A percentile compares a stretch with the other conserved stretches of the same genome.
Evolutionary conservation across 805 yeast genomes (phyloP).

Genomic region (Torulaspora maleeae): DNA sequence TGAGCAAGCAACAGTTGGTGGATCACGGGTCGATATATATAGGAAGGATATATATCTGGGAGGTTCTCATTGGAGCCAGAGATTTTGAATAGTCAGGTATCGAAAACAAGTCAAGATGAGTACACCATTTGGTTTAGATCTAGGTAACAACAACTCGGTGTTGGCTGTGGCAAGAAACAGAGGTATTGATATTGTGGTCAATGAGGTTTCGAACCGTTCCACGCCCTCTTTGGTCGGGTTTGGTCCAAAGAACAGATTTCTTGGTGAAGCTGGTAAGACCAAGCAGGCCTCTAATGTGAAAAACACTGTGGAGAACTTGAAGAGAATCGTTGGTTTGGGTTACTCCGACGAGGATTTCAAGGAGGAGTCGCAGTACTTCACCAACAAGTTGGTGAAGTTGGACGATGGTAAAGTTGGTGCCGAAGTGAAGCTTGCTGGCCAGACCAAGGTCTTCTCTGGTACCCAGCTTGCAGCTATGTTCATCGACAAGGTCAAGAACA

Average conservation of each 20-base stretch:
- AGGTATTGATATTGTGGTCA: slow-evolving; percentile 97
- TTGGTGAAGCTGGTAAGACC: slow-evolving; percentile 94
- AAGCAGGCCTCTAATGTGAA: slow-evolving; percentile 95
- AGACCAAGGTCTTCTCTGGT: slow-evolving; percentile 72
- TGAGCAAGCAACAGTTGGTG: neutral
- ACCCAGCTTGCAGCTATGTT: slow-evolving; percentile 94
- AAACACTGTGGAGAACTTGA: slow-evolving; percentile 92
- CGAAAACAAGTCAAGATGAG: slow-evolving; percentile 50
- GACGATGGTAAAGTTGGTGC: slow-evolving; percentile 74
- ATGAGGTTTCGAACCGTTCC: slow-evolving; percentile 96
- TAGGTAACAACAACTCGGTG: slow-evolving; percentile 91
- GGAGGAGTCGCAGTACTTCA: slow-evolving; percentile 67
- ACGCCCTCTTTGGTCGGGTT: slow-evolving; percentile 93
- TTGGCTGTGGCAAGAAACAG: slow-evolving; percentile 96
- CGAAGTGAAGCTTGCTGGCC: slow-evolving; percentile 78
- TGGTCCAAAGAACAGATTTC: slow-evolving; percentile 79
- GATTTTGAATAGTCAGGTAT: neutral
- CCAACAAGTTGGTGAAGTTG: slow-evolving; percentile 65
- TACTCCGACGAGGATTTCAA: slow-evolving; percentile 63
- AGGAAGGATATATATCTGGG: neutral
- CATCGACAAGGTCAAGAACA: slow-evolving; percentile 82
- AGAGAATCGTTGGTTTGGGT: slow-evolving; percentile 83
- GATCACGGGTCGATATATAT: too few species aligned
- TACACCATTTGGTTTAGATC: slow-evolving; percentile 95
- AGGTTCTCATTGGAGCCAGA: neutral